Base-by-base conservation (phyloP, 805 yeast genomes). In the Suhomyces prunicola region DNA sequence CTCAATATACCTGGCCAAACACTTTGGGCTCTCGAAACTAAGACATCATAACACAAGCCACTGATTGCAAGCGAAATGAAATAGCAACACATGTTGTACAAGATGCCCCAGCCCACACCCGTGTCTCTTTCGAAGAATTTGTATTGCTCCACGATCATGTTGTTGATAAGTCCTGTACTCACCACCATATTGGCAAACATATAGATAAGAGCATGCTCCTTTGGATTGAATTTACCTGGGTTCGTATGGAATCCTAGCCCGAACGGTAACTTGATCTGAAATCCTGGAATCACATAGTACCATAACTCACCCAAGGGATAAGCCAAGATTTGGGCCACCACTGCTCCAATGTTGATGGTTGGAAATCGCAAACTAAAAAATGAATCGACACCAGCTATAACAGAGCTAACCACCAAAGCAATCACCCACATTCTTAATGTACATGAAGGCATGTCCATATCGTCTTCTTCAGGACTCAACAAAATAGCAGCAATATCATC, bases 1-100 rank as follows among this genome's bases (percentile, higher is more conserved):
- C 60, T 56, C 48, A 61, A 53, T 8, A 58, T 54, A 40, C 57
- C 62, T 17, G 84, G 85, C 87, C 87, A 83, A 29, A 83, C 62
- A n/a, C 82, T 72, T 49, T 73, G 67, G 6, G 70, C 68, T 54
- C 60, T 62, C 35, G 68, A 54, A 55, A 66, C 54, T 8, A 67
- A 48, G n/a, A 68, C 68, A 12, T 70, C 69, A 42, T 64, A 59
- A 2, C 68, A 66, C 53, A 64, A 63, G 1, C 72, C 72, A 60
- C 66, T 51, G 46, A 63, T 62, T 36, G 62, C 57, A 23, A 61
- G 61, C 27, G 66, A 52, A 19, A 68, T 53, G 17, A 61, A 55
- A 47, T 51, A 56, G 24, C 23, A 17, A 12, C 24, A 39, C 24
- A 39, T 3, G 42, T 39, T 39, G 46, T 65, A 53, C 26, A 68